Percentiles rank a stretch among this genome's conserved stretches.
These are phyloP conservation scores for Vigna nakashimae DNA, from an alignment of 306 rosid species.

Conservation along the genomic window DNA sequence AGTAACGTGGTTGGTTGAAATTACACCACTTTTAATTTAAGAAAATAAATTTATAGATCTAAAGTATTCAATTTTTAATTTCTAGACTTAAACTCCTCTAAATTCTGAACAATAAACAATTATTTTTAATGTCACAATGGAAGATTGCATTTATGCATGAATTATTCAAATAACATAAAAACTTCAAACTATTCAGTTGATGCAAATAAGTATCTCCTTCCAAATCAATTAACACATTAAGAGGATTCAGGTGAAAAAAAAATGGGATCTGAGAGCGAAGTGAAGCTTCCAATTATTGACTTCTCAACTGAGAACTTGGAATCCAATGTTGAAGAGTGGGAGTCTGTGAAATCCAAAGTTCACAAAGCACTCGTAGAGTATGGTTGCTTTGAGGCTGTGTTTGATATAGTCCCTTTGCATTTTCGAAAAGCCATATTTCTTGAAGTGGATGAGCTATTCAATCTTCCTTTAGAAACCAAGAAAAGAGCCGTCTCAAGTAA, in stretches of 20 bases:
- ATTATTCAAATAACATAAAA: background rate
- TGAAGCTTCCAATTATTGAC: constrained; percentile 59
- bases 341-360: constrained; percentile 54
- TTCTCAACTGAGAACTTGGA: constrained; percentile 48
- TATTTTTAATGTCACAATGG: too few species aligned
- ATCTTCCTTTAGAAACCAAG: constrained; percentile 69
- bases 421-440: constrained; percentile 50
- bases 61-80: too few species aligned
- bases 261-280: constrained; percentile 56
- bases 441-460: constrained; percentile 53
- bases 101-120: too few species aligned
- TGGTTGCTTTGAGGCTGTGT: constrained; percentile 72
- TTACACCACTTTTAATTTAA: too few species aligned
- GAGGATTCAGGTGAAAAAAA: background rate
- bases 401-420: constrained; percentile 49
- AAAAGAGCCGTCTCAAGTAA: constrained; percentile 48
- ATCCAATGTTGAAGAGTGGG: constrained; percentile 50
- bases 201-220: background rate
- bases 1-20: too few species aligned
- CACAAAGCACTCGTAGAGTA: constrained; percentile 58
- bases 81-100: too few species aligned
- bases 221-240: background rate
- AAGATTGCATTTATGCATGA: background rate
- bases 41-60: too few species aligned
- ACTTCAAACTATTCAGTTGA: constrained; percentile 16